Conservation (phyloP, 2,329 filamentous ascomycete genomes). For the Penicillium sp. region DNA sequence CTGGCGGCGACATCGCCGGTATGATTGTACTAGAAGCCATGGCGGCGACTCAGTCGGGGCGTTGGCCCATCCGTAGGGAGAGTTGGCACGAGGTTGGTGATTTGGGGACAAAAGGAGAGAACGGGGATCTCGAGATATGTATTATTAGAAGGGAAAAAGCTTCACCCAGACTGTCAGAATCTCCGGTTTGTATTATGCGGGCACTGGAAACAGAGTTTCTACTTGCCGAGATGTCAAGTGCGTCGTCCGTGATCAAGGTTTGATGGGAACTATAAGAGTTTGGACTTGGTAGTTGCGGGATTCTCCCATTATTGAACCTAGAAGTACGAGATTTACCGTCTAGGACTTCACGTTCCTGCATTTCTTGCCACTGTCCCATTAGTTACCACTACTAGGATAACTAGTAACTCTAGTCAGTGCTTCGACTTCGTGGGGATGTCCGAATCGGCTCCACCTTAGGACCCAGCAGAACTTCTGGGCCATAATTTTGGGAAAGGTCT, state of each 20-base stretch:
- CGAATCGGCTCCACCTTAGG: neutral
- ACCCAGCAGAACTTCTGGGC: neutral
- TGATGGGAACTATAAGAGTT: neutral
- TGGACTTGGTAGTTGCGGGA: neutral
- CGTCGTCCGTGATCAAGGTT: neutral
- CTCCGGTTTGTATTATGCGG: neutral
- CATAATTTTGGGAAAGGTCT: neutral
- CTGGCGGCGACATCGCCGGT: slow-evolving; percentile 36
- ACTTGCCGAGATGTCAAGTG: slow-evolving; percentile 18
- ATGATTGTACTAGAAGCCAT: slow-evolving; percentile 28
- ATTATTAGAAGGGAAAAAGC: neutral
- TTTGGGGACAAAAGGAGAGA: neutral
- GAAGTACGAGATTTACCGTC: neutral
- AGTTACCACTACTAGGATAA: neutral
- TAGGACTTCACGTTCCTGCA: neutral
- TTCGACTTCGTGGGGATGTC: neutral
- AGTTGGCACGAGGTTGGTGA: neutral
- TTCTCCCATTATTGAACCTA: neutral
- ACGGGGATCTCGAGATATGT: neutral
- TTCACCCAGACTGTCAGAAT: neutral
- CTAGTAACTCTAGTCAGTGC: neutral
- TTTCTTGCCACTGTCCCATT: neutral
- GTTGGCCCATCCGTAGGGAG: neutral
- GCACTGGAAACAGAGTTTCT: slow-evolving; percentile 1
- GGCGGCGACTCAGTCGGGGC: slow-evolving; percentile 14